Percentiles rank a stretch among this genome's conserved stretches.
phyloP scores from a whole-genome alignment of 352 stramenopile genomes.

The Phytophthora europaea region DNA sequence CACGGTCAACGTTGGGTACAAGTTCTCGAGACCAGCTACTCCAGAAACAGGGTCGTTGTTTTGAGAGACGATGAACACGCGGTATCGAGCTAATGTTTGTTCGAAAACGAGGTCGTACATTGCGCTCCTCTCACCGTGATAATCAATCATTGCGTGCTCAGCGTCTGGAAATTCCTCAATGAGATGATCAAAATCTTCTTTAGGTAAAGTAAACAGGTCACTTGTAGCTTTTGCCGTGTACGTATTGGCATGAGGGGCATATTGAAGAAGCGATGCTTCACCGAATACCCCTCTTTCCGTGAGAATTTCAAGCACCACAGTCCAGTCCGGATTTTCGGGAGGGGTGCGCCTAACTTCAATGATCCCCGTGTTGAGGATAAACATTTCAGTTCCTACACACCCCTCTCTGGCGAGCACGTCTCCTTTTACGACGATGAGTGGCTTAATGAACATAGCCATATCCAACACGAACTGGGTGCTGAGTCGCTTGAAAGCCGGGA shows the following conservation, averaged over 20 bases:
- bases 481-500: slow-evolving; percentile 73
- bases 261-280: slow-evolving; percentile 76
- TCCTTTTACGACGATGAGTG: slow-evolving; percentile 73
- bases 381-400: slow-evolving; percentile 84
- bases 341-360: slow-evolving; percentile 76
- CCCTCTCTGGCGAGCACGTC: slow-evolving; percentile 72
- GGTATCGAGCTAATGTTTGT: slow-evolving; percentile 74
- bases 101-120: slow-evolving; percentile 79
- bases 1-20: slow-evolving; percentile 76
- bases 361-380: slow-evolving; percentile 81
- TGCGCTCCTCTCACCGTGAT: slow-evolving; percentile 67
- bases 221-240: slow-evolving; percentile 79
- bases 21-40: slow-evolving; percentile 66
- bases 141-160: slow-evolving; percentile 65
- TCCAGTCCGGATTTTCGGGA: slow-evolving; percentile 60
- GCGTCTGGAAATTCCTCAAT: slow-evolving; percentile 87
- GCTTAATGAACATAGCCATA: slow-evolving; percentile 90
- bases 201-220: slow-evolving; percentile 81
- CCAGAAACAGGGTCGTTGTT: slow-evolving; percentile 67
- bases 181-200: slow-evolving; percentile 84
- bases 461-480: slow-evolving; percentile 87
- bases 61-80: slow-evolving; percentile 67
- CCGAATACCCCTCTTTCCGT: slow-evolving; percentile 78
- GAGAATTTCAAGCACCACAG: slow-evolving; percentile 81
- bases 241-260: slow-evolving; percentile 80